Conservation (phyloP, 169 alveolate genomes). For the Cryptosporidium baileyi region DNA sequence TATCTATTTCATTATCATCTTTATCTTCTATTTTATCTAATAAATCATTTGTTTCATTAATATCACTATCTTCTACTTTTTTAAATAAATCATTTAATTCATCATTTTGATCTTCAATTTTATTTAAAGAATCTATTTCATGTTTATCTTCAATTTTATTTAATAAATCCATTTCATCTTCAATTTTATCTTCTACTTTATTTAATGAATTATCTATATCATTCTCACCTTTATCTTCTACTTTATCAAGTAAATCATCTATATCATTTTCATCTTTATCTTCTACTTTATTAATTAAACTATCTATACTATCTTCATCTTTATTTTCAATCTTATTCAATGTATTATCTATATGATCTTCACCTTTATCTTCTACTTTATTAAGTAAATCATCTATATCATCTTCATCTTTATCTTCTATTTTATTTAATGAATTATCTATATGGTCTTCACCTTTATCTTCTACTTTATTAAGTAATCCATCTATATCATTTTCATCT, state of each 20-base stretch:
- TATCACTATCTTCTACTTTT: not conserved
- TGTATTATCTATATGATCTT: not conserved
- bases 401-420: not conserved
- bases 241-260: too few relatives aligned
- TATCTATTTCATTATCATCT: not conserved
- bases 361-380: not conserved
- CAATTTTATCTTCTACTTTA: not conserved
- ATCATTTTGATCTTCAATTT: not conserved
- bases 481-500: not conserved
- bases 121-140: not conserved
- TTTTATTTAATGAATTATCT: too few relatives aligned
- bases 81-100: not conserved
- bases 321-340: not conserved
- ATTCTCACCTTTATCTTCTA: not conserved
- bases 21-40: not conserved
- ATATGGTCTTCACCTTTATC: too few relatives aligned
- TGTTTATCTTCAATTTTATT: slow-evolving; percentile 1
- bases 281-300: not conserved
- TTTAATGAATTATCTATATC: not conserved
- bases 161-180: not conserved
- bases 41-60: not conserved
- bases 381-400: not conserved
- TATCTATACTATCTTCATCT: not conserved
- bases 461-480: too few relatives aligned
- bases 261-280: not conserved